Evolutionary conservation across 768 basidiomycete species (phyloP).

Genomic region (Leccinum incarnatum): DNA sequence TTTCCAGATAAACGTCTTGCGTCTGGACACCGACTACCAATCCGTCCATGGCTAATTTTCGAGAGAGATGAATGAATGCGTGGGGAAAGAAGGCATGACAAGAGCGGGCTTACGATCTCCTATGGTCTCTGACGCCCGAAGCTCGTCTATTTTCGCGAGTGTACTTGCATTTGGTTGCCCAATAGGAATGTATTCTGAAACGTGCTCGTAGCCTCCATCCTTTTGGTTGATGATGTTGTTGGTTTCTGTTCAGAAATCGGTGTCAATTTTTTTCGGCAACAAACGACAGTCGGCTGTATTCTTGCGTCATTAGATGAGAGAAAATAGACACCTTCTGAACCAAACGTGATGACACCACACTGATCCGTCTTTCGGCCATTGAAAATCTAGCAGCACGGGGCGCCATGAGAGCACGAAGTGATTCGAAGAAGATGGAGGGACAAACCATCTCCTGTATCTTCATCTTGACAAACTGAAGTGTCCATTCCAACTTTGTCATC

Average conservation of each 20-base stretch:
- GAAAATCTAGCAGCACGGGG: conserved; percentile 60
- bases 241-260: conserved; percentile 45
- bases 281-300: neutral
- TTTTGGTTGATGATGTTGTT: conserved; percentile 59
- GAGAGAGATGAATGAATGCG: neutral
- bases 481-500: conserved; percentile 78
- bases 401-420: neutral
- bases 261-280: neutral
- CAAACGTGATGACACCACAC: conserved; percentile 86
- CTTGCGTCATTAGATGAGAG: neutral
- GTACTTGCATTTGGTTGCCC: conserved; percentile 63
- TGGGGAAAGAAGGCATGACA: neutral
- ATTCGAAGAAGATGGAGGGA: neutral
- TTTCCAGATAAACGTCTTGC: conserved; percentile 61
- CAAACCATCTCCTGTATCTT: conserved; percentile 89
- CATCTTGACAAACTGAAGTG: conserved; percentile 82
- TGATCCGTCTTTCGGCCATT: conserved; percentile 91
- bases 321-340: conserved; percentile 59
- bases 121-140: conserved; percentile 50
- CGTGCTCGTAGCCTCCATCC: conserved; percentile 70
- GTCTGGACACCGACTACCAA: conserved; percentile 85
- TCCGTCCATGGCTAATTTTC: conserved; percentile 70
- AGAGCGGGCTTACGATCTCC: conserved; percentile 60
- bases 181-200: conserved; percentile 68
- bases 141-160: conserved; percentile 60